These are phyloP conservation scores for Pilobolus umbonatus DNA, from an alignment of 192 early-diverging fungal species.

Conservation along the genomic window DNA sequence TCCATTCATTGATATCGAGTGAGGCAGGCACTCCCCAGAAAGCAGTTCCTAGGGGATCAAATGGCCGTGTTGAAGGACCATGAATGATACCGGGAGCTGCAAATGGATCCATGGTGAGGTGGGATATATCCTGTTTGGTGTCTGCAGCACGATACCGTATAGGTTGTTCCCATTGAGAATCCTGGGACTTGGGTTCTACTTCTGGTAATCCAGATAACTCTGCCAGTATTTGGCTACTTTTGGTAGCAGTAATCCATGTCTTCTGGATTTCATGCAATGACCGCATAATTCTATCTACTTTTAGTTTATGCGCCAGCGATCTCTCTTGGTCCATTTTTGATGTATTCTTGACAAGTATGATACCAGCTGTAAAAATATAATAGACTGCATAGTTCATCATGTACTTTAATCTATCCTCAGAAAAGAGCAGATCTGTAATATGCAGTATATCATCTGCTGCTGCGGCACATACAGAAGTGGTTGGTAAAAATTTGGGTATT, in stretches of 20 bases:
- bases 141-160: neutral
- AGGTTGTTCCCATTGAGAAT: neutral
- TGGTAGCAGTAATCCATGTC: conserved; percentile 23
- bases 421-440: conserved; percentile 15
- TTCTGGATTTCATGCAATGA: conserved; percentile 16
- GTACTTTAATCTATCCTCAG: conserved; percentile 6
- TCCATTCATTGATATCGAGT: conserved; percentile 25
- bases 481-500: conserved; percentile 17
- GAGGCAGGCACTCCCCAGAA: conserved; percentile 30
- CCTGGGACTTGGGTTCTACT: neutral
- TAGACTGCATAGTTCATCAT: conserved; percentile 22
- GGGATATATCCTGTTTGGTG: neutral
- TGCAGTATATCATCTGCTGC: conserved; percentile 25
- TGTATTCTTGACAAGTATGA: conserved; percentile 26
- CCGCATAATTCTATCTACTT: conserved; percentile 19
- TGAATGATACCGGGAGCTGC: conserved; percentile 23
- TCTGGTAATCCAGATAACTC: conserved; percentile 19
- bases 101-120: conserved; percentile 24
- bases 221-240: conserved; percentile 22
- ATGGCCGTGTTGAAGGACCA: neutral
- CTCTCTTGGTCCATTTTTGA: neutral
- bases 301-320: conserved; percentile 13
- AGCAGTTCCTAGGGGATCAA: conserved; percentile 16
- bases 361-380: conserved; percentile 27
- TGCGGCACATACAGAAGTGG: conserved; percentile 18